A percentile compares a stretch with the other conserved stretches of the same genome.
phyloP scores from a whole-genome alignment of 2,329 filamentous ascomycete species.

The Clonostachys chloroleuca region DNA sequence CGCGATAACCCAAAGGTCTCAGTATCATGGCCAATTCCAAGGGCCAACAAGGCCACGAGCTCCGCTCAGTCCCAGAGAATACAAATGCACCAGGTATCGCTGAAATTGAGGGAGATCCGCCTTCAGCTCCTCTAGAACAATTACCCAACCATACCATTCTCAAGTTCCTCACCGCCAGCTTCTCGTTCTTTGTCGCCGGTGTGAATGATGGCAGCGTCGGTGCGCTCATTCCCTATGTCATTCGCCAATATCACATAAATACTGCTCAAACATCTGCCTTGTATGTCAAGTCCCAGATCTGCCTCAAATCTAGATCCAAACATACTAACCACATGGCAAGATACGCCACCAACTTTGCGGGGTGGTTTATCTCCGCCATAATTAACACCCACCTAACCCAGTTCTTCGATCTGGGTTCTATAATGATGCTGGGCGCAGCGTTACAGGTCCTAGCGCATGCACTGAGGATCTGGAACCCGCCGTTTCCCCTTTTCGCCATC shows the following conservation, averaged over 20 bases:
- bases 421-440: constrained; percentile 49
- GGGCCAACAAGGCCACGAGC: too few species aligned
- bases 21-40: too few species aligned
- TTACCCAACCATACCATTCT: constrained; percentile 16
- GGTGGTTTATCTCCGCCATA: constrained; percentile 55
- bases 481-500: constrained; percentile 50
- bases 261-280: constrained; percentile 47
- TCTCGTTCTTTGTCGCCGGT: constrained; percentile 63
- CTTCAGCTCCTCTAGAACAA: constrained; percentile 5
- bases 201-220: constrained; percentile 62
- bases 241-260: constrained; percentile 48
- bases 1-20: too few species aligned
- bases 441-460: constrained; percentile 50
- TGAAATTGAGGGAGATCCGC: too few species aligned
- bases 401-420: constrained; percentile 48
- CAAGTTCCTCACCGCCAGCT: constrained; percentile 49
- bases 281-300: constrained; percentile 20
- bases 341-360: constrained; percentile 52
- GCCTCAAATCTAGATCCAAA: too few species aligned
- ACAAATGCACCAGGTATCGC: too few species aligned
- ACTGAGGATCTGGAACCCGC: constrained; percentile 50
- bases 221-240: constrained; percentile 57
- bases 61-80: too few species aligned
- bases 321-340: constrained; percentile 16
- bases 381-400: constrained; percentile 49